Evolutionary conservation across 805 yeast species (phyloP), one percentile per base, ranked within the genome.

Genomic region (Wickerhamomyces rabaulensis): DNA sequence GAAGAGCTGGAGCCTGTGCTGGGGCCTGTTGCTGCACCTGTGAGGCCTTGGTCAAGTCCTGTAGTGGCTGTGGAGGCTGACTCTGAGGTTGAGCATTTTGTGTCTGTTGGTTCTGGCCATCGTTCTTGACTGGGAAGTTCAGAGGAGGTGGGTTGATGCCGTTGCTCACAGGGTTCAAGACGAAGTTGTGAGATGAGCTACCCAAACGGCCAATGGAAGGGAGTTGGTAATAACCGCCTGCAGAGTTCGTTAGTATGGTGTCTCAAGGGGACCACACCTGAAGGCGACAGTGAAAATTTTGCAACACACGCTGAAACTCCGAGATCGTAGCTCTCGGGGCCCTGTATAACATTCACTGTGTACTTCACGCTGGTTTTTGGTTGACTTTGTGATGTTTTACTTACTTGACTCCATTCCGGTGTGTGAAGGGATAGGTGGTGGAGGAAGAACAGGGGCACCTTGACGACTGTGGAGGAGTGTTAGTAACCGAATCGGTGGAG

Each of bases 371-470:
- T 16, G 3, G 6, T 27, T 27, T 27, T 13, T 12, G n/a, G n/a
- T 27, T 13, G 31, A 7, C 15, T 20, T 36, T 10, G 23, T 20
- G n/a, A 19, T 12, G n/a, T 10, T 13, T 12, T 40, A 58, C 62
- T 22, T 51, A 57, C 62, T 57, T 19, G 60, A 49, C 41, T 58
- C 62, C 45, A 53, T 52, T n/a, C 54, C 38, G 16, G 54, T 40
- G 43, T 49, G 56, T 9, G 58, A 47, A 10, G 61, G 58, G 12
- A 56, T 51, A 2, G 57, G 48, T 16, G 84, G 83, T 12, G 84
- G 82, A 7, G 83, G 84, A 50, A 79, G 67, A 16, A 78, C 81
- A 10, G 82, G 82, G 7, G 81, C 79, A 42, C 66, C 51, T 61
- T 75, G 82, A 57, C 79, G 81, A 54, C 82, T 77, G 50, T n/a